Percentiles rank a stretch among this genome's conserved stretches.
phyloP scores from a whole-genome alignment of 768 basidiomycete genomes.

The Trametes coccinea region DNA sequence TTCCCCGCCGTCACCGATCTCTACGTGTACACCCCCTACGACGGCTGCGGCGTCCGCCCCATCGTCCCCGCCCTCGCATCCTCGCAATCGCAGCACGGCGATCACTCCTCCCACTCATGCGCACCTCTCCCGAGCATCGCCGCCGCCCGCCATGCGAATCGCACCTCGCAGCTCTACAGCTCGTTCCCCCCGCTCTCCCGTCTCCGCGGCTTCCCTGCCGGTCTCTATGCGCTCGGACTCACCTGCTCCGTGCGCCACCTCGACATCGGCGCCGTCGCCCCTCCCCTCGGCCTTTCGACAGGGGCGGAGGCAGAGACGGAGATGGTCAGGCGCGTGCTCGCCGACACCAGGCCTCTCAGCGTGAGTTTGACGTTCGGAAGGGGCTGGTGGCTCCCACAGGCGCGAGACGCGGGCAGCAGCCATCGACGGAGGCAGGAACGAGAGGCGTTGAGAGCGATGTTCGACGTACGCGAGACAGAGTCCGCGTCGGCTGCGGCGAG shows the following conservation, averaged over 20 bases:
- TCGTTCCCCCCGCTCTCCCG: constrained; percentile 12
- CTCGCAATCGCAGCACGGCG: neutral
- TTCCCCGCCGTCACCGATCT: constrained; percentile 9
- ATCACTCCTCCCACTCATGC: neutral
- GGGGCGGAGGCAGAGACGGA: neutral
- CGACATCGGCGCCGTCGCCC: constrained; percentile 8
- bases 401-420: neutral
- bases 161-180: constrained; percentile 15
- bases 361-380: constrained; percentile 1
- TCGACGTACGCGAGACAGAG: constrained; percentile 2
- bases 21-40: constrained; percentile 19
- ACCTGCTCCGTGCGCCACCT: constrained; percentile 8
- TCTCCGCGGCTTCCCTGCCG: constrained; percentile 15
- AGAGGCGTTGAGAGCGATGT: constrained; percentile 7
- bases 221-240: constrained; percentile 16
- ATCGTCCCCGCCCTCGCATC: neutral
- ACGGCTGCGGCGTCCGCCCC: constrained; percentile 9
- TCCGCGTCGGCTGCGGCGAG: neutral
- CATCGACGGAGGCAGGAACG: neutral
- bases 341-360: constrained; percentile 2
- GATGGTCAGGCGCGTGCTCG: constrained; percentile 5
- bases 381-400: constrained; percentile 10
- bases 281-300: neutral
- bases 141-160: constrained; percentile 16
- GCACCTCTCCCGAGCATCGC: neutral